Evolutionary conservation across 2,329 filamentous ascomycete genomes (phyloP).

Genomic region (Fusarium xyrophilum): DNA sequence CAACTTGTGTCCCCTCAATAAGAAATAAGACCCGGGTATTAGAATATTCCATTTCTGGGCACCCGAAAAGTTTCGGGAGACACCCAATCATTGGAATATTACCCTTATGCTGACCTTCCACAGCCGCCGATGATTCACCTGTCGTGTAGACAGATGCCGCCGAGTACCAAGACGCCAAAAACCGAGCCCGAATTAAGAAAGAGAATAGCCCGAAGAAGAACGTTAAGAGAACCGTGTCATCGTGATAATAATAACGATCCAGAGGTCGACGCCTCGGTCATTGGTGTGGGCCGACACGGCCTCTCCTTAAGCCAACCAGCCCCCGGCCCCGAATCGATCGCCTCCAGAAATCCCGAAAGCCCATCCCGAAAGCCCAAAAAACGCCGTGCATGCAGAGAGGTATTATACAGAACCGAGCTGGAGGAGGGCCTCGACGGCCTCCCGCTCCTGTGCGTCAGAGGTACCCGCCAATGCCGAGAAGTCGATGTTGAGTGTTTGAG

Average conservation of each 20-base stretch:
- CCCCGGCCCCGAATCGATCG: slow-evolving; percentile 41
- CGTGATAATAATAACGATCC: slow-evolving; percentile 42
- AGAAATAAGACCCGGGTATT: slow-evolving; percentile 25
- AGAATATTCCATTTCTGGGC: not conserved
- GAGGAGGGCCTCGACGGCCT: slow-evolving; percentile 81
- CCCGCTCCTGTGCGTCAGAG: slow-evolving; percentile 76
- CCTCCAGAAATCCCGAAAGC: slow-evolving; percentile 32
- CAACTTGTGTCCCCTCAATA: slow-evolving; percentile 26
- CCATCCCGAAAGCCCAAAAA: slow-evolving; percentile 43
- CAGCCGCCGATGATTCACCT: slow-evolving; percentile 24
- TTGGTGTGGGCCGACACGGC: slow-evolving; percentile 43
- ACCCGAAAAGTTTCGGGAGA: slow-evolving; percentile 10
- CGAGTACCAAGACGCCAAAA: slow-evolving; percentile 38
- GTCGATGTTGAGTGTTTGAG: slow-evolving; percentile 59
- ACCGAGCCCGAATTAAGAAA: slow-evolving; percentile 28
- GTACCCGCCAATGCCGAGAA: slow-evolving; percentile 58
- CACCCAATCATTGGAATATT: slow-evolving; percentile 2
- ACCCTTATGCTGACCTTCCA: slow-evolving; percentile 18
- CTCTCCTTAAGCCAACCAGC: slow-evolving; percentile 43
- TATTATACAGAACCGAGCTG: slow-evolving; percentile 80
- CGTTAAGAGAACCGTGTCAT: slow-evolving; percentile 44
- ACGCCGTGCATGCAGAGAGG: slow-evolving; percentile 62
- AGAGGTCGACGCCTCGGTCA: slow-evolving; percentile 46
- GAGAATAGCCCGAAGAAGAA: slow-evolving; percentile 17
- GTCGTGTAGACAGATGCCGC: slow-evolving; percentile 21